Evolutionary conservation across 1,139 yeast species (phyloP).

Genomic region (Zygosaccharomyces pseudobailii): DNA sequence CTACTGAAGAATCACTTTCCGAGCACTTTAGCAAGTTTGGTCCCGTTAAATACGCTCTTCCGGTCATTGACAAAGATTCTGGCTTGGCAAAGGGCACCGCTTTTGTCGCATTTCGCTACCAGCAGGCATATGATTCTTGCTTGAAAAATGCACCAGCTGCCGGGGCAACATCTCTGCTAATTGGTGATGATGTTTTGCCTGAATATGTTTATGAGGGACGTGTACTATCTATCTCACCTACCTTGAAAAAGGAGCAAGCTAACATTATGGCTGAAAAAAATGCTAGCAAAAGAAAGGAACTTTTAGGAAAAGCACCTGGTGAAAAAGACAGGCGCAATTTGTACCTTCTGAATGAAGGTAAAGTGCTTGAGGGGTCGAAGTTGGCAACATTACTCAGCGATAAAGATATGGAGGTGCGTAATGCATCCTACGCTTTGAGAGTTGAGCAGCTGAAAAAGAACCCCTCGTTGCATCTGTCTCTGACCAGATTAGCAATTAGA

Average conservation of each 20-base stretch:
- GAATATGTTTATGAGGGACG: slow-evolving; percentile 91
- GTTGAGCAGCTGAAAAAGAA: slow-evolving; percentile 87
- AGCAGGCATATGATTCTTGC: slow-evolving; percentile 63
- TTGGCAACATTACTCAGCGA: slow-evolving; percentile 64
- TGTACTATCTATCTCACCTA: slow-evolving; percentile 72
- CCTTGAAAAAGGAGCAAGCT: slow-evolving; percentile 89
- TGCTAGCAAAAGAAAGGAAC: slow-evolving; percentile 65
- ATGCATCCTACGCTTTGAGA: slow-evolving; percentile 79
- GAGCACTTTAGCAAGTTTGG: slow-evolving; percentile 85
- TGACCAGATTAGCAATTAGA: slow-evolving; percentile 91
- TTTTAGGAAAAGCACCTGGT: slow-evolving; percentile 73
- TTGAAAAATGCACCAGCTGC: slow-evolving; percentile 71
- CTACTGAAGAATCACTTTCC: slow-evolving; percentile 69
- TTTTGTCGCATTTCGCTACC: slow-evolving; percentile 74
- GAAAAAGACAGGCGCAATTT: slow-evolving; percentile 81
- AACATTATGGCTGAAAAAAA: slow-evolving; percentile 67
- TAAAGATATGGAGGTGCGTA: slow-evolving; percentile 81
- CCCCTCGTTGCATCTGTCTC: slow-evolving; percentile 83
- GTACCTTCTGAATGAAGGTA: slow-evolving; percentile 87
- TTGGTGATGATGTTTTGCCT: slow-evolving; percentile 88
- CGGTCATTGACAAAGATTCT: slow-evolving; percentile 81
- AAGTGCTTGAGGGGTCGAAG: slow-evolving; percentile 76
- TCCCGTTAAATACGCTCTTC: slow-evolving; percentile 84
- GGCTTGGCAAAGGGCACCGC: slow-evolving; percentile 94
- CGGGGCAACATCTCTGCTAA: slow-evolving; percentile 71